phyloP scores from a whole-genome alignment of 768 basidiomycete species.

The Lentinula sp. region DNA sequence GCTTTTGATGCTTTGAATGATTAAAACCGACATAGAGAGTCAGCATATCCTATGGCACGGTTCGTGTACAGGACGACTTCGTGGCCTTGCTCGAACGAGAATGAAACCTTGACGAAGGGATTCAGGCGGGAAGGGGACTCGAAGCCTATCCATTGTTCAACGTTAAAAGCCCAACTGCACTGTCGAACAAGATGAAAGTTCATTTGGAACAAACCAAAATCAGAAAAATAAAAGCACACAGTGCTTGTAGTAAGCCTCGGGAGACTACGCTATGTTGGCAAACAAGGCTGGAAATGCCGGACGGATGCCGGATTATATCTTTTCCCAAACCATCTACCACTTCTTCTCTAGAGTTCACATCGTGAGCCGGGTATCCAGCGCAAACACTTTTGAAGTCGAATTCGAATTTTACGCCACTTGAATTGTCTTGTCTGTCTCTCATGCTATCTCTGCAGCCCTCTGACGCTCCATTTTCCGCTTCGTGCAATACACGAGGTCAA shows the following conservation, averaged over 20 bases:
- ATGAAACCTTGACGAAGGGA: background rate
- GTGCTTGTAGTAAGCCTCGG: too few species aligned
- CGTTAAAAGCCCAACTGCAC: background rate
- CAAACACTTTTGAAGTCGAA: background rate
- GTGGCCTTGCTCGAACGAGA: too few species aligned
- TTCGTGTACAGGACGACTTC: too few species aligned
- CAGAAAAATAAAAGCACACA: background rate
- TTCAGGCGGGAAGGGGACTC: background rate
- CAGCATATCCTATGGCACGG: too few species aligned
- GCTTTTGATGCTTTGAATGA: too few species aligned
- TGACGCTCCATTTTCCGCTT: constrained; percentile 3
- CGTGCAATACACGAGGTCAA: constrained; percentile 1
- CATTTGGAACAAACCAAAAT: background rate
- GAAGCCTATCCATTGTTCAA: background rate
- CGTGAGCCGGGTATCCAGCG: too few species aligned
- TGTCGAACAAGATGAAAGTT: background rate
- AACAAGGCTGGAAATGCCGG: too few species aligned
- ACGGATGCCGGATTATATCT: too few species aligned
- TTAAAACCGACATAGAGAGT: too few species aligned
- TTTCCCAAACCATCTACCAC: too few species aligned
- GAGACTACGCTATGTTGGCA: too few species aligned
- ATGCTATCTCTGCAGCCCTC: background rate
- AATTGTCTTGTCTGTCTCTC: background rate
- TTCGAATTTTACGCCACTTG: background rate
- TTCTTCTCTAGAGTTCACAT: too few species aligned